Evolutionary conservation across 495 filamentous ascomycete species (phyloP), one percentile per base, ranked within the genome.

Genomic region (Lasiosphaeria ovina): DNA sequence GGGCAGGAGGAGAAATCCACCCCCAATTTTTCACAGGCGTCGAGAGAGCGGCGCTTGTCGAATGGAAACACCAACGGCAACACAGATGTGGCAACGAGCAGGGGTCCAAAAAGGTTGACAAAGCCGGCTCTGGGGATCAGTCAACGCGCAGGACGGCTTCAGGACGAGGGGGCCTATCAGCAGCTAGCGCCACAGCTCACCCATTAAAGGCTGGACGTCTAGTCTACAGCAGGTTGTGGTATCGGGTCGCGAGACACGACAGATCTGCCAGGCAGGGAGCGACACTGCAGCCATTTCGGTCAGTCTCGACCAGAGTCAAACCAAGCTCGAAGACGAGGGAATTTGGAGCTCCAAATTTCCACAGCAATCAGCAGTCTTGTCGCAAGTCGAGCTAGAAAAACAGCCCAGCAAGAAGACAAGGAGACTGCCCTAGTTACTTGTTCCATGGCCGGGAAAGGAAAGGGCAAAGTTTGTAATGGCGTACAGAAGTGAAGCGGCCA

Each of bases 241-340:
- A 55, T 55, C 31, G 42, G 62, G 64, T 63, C 63, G 51, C 51
- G 51, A 66, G 59, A 55, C 66, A 62, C 63, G 51, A 38, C 57
- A 57, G 52, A 47, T 48, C 54, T 32, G 57, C 16, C 53, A 32
- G 33, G 51, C 36, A 55, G 51, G 11, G 35, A 17, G 35, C 35
- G 5, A 45, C 17, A 40, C 16, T 12, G 12, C 34, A 42, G 38
- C 7, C 1, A 12, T 12, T 8, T 42, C 44, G 16, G 44, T n/a
- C 44, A 47, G 4, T 47, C 24, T 24, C 24, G 24, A 24, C 24
- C 2, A 24, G 24, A 24, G 24, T 24, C 2, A 24, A 24, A 24
- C 24, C 24, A 24, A 24, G 24, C 24, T 24, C 24, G 24, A 24
- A 24, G 24, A 24, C 24, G 24, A 24, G 32, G 49, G 47, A n/a